Evolutionary conservation across 2,329 filamentous ascomycete species (phyloP).

Genomic region (Endoconidiophora laricicola): DNA sequence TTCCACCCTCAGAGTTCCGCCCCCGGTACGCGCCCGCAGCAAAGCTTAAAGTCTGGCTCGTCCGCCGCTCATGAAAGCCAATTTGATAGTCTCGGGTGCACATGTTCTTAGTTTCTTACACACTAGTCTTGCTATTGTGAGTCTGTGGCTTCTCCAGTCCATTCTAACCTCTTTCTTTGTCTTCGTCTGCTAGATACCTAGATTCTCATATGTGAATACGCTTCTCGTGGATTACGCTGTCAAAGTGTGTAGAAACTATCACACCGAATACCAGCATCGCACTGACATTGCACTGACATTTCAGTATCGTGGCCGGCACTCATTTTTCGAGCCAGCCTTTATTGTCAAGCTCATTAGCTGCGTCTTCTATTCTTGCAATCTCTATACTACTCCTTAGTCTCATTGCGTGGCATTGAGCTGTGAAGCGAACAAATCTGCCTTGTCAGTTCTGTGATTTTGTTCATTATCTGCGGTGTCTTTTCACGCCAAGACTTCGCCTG

Average conservation of each 20-base stretch:
- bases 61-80: background rate
- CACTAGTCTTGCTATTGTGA: background rate
- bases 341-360: too few relatives aligned
- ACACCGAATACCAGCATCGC: too few relatives aligned
- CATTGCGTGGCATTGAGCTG: too few relatives aligned
- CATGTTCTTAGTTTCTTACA: background rate
- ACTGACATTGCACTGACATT: too few relatives aligned
- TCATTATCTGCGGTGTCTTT: background rate
- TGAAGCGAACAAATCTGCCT: background rate
- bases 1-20: background rate
- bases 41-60: constrained; percentile 8
- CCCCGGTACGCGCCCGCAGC: constrained; percentile 1
- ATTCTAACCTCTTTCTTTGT: background rate
- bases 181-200: too few relatives aligned
- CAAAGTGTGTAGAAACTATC: too few relatives aligned
- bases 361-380: too few relatives aligned
- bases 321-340: too few relatives aligned
- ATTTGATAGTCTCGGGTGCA: background rate
- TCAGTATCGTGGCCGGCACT: too few relatives aligned
- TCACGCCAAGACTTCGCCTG: constrained; percentile 7
- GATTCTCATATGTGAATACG: too few relatives aligned
- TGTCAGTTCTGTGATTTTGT: constrained; percentile 1
- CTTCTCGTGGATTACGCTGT: too few relatives aligned
- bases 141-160: background rate
- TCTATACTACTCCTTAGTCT: too few relatives aligned